Percentiles rank a stretch among this genome's conserved stretches.
These are phyloP conservation scores for Sanghuangporus sanghuang DNA, from an alignment of 1,284 basidiomycete genomes.

Conservation along the genomic window DNA sequence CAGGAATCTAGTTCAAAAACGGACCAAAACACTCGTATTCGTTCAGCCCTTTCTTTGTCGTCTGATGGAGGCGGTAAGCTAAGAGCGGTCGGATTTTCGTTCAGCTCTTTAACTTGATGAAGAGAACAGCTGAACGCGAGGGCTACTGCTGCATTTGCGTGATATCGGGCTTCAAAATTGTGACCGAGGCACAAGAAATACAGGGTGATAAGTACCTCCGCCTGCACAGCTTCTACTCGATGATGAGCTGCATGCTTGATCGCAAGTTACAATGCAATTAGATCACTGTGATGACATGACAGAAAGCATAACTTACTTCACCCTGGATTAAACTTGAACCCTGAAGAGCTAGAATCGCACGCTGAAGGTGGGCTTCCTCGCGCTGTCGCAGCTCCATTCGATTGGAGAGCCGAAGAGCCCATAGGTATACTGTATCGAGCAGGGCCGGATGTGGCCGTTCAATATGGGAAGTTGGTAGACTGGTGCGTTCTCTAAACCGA, in stretches of 20 bases:
- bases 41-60: constrained; percentile 50
- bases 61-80: constrained; percentile 29
- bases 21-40: constrained; percentile 66
- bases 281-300: background rate
- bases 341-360: constrained; percentile 37
- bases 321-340: constrained; percentile 28
- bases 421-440: constrained; percentile 42
- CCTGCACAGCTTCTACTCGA: constrained; percentile 46
- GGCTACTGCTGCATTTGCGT: constrained; percentile 35
- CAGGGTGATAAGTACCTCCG: constrained; percentile 48
- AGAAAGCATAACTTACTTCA: constrained; percentile 25
- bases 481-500: constrained; percentile 26
- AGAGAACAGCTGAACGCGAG: constrained; percentile 33
- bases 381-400: constrained; percentile 22
- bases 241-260: background rate
- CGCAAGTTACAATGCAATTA: background rate
- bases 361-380: constrained; percentile 37
- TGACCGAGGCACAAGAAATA: constrained; percentile 45
- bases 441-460: constrained; percentile 44
- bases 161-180: constrained; percentile 38
- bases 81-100: background rate
- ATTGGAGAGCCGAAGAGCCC: constrained; percentile 39
- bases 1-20: constrained; percentile 60
- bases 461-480: constrained; percentile 29
- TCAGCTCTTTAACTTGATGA: constrained; percentile 27